phyloP scores from a whole-genome alignment of 2,329 filamentous ascomycete species.

The Rutstroemia sp. region DNA sequence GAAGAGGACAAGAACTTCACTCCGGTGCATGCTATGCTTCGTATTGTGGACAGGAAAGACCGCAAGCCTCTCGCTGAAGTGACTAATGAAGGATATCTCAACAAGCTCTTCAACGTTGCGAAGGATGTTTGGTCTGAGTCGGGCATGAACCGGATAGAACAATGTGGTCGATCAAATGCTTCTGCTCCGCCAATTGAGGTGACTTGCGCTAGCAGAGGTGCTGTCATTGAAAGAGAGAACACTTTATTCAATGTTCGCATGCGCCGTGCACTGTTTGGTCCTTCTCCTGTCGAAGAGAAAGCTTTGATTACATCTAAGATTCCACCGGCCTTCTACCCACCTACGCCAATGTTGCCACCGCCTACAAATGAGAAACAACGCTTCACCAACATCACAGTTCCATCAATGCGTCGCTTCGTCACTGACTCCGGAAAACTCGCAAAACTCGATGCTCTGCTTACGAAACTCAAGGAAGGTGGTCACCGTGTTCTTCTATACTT shows the following conservation, averaged over 20 bases:
- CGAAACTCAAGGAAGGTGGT: slow-evolving; percentile 81
- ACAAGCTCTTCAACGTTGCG: slow-evolving; percentile 72
- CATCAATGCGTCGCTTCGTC: slow-evolving; percentile 95
- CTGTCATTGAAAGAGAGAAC: slow-evolving; percentile 58
- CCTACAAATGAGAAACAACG: slow-evolving; percentile 76
- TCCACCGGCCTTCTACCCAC: slow-evolving; percentile 56
- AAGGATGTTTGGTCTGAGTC: slow-evolving; percentile 56
- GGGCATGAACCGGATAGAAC: slow-evolving; percentile 72
- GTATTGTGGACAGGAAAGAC: slow-evolving; percentile 65
- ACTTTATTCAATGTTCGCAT: slow-evolving; percentile 72
- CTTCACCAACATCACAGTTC: slow-evolving; percentile 86
- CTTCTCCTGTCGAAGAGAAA: slow-evolving; percentile 57
- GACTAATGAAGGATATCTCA: slow-evolving; percentile 64
- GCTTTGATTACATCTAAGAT: slow-evolving; percentile 68
- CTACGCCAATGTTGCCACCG: slow-evolving; percentile 59
- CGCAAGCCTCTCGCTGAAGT: slow-evolving; percentile 61
- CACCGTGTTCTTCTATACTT: slow-evolving; percentile 97
- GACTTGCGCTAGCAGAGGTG: slow-evolving; percentile 60
- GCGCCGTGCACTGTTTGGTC: slow-evolving; percentile 68
- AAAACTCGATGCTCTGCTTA: slow-evolving; percentile 78
- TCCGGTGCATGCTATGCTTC: slow-evolving; percentile 72
- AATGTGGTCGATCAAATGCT: slow-evolving; percentile 69
- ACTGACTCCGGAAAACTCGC: slow-evolving; percentile 96
- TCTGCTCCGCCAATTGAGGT: slow-evolving; percentile 83
- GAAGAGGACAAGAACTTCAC: slow-evolving; percentile 53